Evolutionary conservation across 1,139 yeast species (phyloP).

Genomic region (Sugiyamaella novakii): DNA sequence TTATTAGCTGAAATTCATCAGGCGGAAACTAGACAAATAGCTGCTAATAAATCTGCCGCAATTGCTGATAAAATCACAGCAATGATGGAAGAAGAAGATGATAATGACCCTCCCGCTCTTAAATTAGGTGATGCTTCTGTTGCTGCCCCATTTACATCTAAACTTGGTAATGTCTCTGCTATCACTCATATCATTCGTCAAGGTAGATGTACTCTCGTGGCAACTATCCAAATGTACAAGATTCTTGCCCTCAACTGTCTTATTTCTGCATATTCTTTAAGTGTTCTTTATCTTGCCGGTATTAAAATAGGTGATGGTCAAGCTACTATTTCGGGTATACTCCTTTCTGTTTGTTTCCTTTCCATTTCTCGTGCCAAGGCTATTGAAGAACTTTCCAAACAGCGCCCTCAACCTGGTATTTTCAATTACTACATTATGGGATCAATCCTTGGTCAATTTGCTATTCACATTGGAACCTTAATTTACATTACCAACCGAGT

Average conservation of each 20-base stretch:
- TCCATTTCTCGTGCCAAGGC: constrained; percentile 95
- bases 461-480: constrained; percentile 82
- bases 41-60: constrained; percentile 50
- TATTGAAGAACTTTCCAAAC: constrained; percentile 81
- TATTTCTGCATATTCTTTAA: constrained; percentile 92
- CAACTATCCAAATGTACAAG: constrained; percentile 98
- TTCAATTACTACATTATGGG: constrained; percentile 97
- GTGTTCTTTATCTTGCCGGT: constrained; percentile 94
- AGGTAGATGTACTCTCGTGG: constrained; percentile 97
- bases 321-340: constrained; percentile 88
- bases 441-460: constrained; percentile 93
- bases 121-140: constrained; percentile 98
- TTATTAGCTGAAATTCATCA: constrained; percentile 63
- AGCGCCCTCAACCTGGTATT: constrained; percentile 97
- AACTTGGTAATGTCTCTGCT: constrained; percentile 86
- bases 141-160: constrained; percentile 98
- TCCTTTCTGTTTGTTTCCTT: constrained; percentile 90
- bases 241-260: constrained; percentile 94
- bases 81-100: constrained; percentile 69
- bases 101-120: constrained; percentile 86
- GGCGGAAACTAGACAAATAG: constrained; percentile 39
- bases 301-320: constrained; percentile 98
- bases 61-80: constrained; percentile 76
- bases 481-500: constrained; percentile 82
- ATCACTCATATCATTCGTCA: constrained; percentile 94